phyloP scores from a whole-genome alignment of 768 basidiomycete species.

The Tulasnella calospora region DNA sequence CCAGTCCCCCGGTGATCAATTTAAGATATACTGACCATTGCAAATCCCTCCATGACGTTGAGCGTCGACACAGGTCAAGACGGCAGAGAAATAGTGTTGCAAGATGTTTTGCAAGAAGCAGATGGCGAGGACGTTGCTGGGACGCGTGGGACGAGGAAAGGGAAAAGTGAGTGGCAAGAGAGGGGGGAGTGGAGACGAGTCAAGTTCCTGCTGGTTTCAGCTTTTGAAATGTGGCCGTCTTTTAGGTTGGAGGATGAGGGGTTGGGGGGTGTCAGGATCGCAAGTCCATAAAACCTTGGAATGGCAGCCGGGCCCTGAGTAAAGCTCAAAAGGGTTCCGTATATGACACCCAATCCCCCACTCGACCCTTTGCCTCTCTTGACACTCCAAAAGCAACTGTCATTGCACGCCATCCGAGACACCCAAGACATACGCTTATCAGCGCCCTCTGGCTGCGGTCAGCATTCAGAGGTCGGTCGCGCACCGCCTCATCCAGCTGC shows the following conservation, averaged over 20 bases:
- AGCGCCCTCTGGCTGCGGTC: neutral
- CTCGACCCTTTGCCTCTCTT: neutral
- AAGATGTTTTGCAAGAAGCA: neutral
- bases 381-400: neutral
- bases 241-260: neutral
- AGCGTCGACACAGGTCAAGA: neutral
- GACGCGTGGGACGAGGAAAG: neutral
- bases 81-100: neutral
- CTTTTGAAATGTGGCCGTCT: neutral
- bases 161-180: conserved; percentile 1
- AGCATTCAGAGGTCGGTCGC: neutral
- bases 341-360: neutral
- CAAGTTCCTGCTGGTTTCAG: neutral
- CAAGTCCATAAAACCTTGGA: neutral
- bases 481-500: neutral
- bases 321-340: neutral
- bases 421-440: neutral
- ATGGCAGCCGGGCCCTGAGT: neutral
- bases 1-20: neutral
- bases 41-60: neutral
- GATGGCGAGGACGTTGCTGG: neutral
- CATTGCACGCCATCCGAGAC: neutral
- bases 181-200: neutral
- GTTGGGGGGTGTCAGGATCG: neutral
- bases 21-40: neutral